Evolutionary conservation across 768 basidiomycete species (phyloP).

Genomic region (Termitomyces sp.): DNA sequence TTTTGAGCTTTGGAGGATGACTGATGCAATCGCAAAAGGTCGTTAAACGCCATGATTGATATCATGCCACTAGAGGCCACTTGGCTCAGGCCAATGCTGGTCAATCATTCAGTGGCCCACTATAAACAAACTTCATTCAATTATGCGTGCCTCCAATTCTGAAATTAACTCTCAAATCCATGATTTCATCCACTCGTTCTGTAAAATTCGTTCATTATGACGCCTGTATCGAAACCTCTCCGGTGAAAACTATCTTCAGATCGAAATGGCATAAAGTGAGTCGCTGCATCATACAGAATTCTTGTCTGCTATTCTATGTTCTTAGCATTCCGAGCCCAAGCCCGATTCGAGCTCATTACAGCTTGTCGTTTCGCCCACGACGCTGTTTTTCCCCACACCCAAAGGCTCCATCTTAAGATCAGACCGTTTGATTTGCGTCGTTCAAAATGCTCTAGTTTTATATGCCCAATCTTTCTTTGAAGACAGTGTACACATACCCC

Average conservation of each 20-base stretch:
- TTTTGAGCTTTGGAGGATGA: too few species aligned
- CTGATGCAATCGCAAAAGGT: too few species aligned
- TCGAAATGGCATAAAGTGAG: neutral
- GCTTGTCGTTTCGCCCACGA: neutral
- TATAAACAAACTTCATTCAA: neutral
- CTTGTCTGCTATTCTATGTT: neutral
- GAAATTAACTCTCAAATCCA: neutral
- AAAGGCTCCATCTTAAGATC: neutral
- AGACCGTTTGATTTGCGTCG: neutral
- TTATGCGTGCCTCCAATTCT: neutral
- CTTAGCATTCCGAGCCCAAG: neutral
- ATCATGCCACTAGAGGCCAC: too few species aligned
- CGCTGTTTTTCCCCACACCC: too few species aligned
- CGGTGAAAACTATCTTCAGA: neutral
- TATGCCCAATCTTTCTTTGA: neutral
- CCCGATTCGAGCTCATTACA: too few species aligned
- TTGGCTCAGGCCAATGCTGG: neutral
- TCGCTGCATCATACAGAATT: neutral
- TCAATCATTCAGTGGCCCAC: neutral
- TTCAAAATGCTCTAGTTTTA: neutral
- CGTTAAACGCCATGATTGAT: too few species aligned
- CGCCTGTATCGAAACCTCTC: too few species aligned
- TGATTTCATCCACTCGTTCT: neutral
- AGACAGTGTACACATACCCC: neutral
- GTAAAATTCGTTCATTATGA: neutral